Evolutionary conservation across 192 early-diverging fungal species (phyloP).

Genomic region (Coemansia erecta): DNA sequence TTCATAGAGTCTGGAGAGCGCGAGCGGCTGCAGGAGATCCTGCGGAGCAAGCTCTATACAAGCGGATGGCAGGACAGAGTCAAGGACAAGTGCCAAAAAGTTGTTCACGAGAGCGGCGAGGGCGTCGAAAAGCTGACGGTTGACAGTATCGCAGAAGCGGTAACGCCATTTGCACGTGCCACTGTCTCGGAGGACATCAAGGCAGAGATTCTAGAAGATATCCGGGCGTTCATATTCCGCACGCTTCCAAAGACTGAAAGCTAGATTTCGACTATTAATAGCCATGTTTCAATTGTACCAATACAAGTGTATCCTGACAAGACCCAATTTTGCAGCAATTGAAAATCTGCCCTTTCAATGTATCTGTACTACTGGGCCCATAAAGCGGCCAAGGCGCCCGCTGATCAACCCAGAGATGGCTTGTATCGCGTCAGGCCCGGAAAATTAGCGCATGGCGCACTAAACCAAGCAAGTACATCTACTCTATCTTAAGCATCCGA

Average conservation of each 20-base stretch:
- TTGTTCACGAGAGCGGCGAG: slow-evolving; percentile 33
- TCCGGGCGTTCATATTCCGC: slow-evolving; percentile 43
- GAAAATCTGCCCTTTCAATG: no score
- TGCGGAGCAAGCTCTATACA: slow-evolving; percentile 45
- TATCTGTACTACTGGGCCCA: no score
- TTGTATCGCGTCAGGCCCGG: no score
- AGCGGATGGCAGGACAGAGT: slow-evolving; percentile 54
- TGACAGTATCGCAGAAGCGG: slow-evolving; percentile 42
- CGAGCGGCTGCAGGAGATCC: slow-evolving; percentile 51
- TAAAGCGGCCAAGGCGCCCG: no score
- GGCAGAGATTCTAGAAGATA: slow-evolving; percentile 45
- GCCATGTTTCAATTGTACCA: no score
- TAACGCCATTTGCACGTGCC: slow-evolving; percentile 44
- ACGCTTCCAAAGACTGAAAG: slow-evolving; percentile 36
- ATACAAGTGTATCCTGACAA: no score
- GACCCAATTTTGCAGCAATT: no score
- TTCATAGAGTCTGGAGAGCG: slow-evolving; percentile 54
- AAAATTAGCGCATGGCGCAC: no score
- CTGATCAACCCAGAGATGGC: no score
- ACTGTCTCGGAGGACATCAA: slow-evolving; percentile 46
- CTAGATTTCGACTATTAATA: slow-evolving; percentile 3
- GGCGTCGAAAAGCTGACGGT: slow-evolving; percentile 38
- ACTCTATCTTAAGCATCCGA: no score
- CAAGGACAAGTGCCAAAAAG: slow-evolving; percentile 49
- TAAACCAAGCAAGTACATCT: no score